Evolutionary conservation across 1,284 basidiomycete species (phyloP).

Genomic region (Papiliotrema terrestris): DNA sequence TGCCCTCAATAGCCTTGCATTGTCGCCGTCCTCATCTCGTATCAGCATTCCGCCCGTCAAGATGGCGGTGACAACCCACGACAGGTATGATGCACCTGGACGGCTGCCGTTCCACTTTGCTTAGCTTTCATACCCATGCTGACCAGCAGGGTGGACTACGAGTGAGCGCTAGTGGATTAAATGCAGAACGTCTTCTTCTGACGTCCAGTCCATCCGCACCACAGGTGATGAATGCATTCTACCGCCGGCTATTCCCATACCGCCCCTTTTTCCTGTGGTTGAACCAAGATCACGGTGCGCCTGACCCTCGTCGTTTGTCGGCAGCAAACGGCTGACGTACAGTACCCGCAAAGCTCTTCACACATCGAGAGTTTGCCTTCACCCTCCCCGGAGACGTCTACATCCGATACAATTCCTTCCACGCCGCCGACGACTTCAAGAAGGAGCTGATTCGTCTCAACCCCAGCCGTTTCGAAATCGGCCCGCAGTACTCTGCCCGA

Average conservation of each 20-base stretch:
- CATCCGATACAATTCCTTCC: slow-evolving; percentile 91
- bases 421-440: slow-evolving; percentile 81
- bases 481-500: slow-evolving; percentile 84
- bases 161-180: not conserved
- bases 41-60: too few species aligned
- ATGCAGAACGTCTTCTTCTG: not conserved
- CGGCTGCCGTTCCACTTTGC: too few species aligned
- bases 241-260: slow-evolving; percentile 89
- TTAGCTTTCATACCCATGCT: too few species aligned
- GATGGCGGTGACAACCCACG: too few species aligned
- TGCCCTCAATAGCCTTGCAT: too few species aligned
- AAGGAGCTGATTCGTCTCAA: slow-evolving; percentile 78
- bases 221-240: slow-evolving; percentile 80
- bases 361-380: slow-evolving; percentile 95
- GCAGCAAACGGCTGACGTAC: not conserved
- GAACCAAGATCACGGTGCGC: slow-evolving; percentile 73
- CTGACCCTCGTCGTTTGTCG: not conserved
- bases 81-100: too few species aligned
- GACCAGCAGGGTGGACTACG: slow-evolving; percentile 3
- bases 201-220: slow-evolving; percentile 52
- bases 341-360: slow-evolving; percentile 65
- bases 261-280: slow-evolving; percentile 92
- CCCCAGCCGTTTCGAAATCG: slow-evolving; percentile 94
- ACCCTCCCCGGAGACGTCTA: slow-evolving; percentile 89
- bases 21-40: too few species aligned